Base-by-base conservation (phyloP, 257 asterid genomes). In the Voacanga thouarsii region DNA sequence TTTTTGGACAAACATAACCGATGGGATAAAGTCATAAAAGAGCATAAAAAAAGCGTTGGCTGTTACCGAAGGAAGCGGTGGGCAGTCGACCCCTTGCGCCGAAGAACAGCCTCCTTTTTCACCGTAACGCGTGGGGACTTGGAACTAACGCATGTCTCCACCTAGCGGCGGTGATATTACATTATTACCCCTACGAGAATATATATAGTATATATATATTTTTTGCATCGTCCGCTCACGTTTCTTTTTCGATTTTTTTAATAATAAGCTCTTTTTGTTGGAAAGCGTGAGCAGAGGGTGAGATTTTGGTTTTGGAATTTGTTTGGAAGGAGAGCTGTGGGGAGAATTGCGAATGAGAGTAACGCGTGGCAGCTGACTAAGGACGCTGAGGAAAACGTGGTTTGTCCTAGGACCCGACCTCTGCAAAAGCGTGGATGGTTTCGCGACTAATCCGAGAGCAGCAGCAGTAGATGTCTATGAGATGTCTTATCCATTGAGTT, bases 91-190 rank as follows among this genome's bases (percentile, higher is more conserved):
- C 78, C 81, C 78, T 80, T 53, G 85, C 88, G 82, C 85, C 80
- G 75, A 82, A 49, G 76, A 56, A 65, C 77, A 77, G 47, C 26
- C 16, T 11, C 82, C 63, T 64, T 79, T 86, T 41, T 64, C 21
- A 50, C 76, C 70, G 60, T 28, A 77, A 82, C 85, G 87, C 85
- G 86, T 84, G 88, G 59, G 80, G 39, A 19, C 74, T 59, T 72
- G 82, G 82, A 74, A 47, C 37, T 67, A 88, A 82, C 84, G 90
- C 90, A 84, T 73, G 83, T 68, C 64, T 65, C 82, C 86, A 84
- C 85, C 86, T 84, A 82, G 80, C 76, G 74, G 28, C 78, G 50
- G 76, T n/a, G 47, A 2, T 7, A 60, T 79, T 74, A 51, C 69
- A 3, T 56, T 12, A 59, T 33, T 24, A 26, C 77, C 59, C 64